These are phyloP conservation scores for Diplosphaera chodatii DNA, from an alignment of 139 green algal species.

Conservation along the genomic window DNA sequence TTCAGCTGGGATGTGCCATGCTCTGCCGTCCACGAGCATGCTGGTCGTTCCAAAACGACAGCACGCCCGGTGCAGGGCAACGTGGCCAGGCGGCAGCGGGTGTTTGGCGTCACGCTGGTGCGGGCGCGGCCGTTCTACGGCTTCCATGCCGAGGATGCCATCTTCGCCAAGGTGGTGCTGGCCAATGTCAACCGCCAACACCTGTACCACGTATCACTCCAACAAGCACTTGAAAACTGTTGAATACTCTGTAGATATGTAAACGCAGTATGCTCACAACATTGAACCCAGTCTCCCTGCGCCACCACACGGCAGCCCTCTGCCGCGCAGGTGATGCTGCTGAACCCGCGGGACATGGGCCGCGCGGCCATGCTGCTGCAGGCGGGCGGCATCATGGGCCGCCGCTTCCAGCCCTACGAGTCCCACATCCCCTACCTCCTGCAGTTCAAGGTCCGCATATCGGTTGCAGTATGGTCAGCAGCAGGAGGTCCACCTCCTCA, in stretches of 20 bases:
- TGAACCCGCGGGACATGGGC: background rate
- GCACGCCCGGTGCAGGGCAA: background rate
- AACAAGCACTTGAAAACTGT: no score
- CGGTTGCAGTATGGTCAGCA: no score
- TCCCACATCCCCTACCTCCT: slow-evolving; percentile 90
- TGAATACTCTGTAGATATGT: no score
- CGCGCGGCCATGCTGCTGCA: slow-evolving; percentile 4
- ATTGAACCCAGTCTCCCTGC: no score
- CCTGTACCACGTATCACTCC: no score
- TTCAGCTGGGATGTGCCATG: no score
- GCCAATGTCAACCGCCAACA: no score
- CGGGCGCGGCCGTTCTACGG: slow-evolving; percentile 78
- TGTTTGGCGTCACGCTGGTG: slow-evolving; percentile 72
- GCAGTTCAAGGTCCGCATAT: slow-evolving; percentile 93
- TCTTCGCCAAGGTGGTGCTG: slow-evolving; percentile 95
- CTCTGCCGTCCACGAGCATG: no score
- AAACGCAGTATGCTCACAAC: no score
- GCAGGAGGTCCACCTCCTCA: no score
- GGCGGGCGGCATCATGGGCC: slow-evolving; percentile 63
- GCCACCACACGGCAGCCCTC: no score
- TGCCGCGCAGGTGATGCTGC: slow-evolving; percentile 79
- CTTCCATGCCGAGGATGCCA: slow-evolving; percentile 67
- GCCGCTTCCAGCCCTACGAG: slow-evolving; percentile 81
- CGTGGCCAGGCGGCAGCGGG: slow-evolving; percentile 31
- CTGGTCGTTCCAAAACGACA: no score